Evolutionary conservation across 305 asterid species (phyloP).

Genomic region (Solanum aculeatissimum): DNA sequence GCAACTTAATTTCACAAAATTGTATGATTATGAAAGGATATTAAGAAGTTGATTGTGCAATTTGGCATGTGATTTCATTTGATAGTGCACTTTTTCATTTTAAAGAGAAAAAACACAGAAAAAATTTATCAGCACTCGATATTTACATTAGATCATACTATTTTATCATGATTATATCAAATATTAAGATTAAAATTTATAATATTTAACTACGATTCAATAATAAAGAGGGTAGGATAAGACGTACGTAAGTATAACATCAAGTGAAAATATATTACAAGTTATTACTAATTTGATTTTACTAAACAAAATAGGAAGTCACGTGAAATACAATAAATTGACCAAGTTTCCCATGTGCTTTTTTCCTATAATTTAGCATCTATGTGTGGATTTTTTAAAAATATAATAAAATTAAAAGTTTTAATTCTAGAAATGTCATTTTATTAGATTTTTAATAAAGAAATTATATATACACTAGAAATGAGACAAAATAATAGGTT

Average conservation of each 20-base stretch:
- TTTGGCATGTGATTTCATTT: neutral
- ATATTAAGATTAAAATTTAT: neutral
- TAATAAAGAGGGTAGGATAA: neutral
- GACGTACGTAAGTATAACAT: neutral
- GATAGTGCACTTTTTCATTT: neutral
- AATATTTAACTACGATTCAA: neutral
- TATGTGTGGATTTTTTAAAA: neutral
- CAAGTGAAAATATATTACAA: neutral
- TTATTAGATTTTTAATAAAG: neutral
- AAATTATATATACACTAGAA: neutral
- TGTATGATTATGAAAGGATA: neutral
- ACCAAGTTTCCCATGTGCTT: neutral
- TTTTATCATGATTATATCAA: neutral
- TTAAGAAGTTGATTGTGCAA: neutral
- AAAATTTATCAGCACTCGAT: neutral
- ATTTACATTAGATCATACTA: neutral
- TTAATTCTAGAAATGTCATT: neutral
- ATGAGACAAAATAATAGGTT: neutral
- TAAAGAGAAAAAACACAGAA: neutral
- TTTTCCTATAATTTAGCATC: neutral
- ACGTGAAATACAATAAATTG: neutral
- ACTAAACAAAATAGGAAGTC: neutral
- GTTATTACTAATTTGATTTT: neutral
- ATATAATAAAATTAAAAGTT: neutral
- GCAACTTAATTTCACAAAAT: neutral